These are phyloP conservation scores for Aspergillus brasiliensis DNA, from an alignment of 2,329 filamentous ascomycete genomes.

Conservation along the genomic window DNA sequence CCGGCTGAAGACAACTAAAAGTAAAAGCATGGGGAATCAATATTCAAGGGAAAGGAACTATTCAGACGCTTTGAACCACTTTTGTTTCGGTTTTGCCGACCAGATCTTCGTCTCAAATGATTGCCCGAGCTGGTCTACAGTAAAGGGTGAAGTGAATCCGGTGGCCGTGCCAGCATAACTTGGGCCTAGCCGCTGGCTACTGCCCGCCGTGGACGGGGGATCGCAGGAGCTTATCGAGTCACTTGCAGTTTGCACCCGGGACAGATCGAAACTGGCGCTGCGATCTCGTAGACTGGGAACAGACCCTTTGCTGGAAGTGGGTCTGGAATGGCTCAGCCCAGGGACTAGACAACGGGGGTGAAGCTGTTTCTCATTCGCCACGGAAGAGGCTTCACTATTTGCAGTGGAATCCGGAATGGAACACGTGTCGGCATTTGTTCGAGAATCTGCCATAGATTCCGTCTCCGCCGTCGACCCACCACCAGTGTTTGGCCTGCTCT, in stretches of 20 bases:
- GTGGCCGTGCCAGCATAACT: not conserved
- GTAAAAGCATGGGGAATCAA: not conserved
- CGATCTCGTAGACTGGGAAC: not conserved
- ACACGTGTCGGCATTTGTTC: not conserved
- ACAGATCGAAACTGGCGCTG: conserved; percentile 2
- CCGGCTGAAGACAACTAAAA: not conserved
- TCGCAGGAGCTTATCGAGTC: conserved; percentile 3
- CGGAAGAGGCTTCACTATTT: not conserved
- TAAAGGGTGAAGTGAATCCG: conserved; percentile 8
- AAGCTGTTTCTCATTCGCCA: not conserved
- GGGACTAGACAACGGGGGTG: not conserved
- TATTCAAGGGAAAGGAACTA: not conserved
- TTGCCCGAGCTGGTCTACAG: conserved; percentile 3
- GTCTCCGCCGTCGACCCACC: not conserved
- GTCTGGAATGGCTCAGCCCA: not conserved
- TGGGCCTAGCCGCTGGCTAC: not conserved
- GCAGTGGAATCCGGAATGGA: not conserved
- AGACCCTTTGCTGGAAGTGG: not conserved
- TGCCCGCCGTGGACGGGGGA: conserved; percentile 5
- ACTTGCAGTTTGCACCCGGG: not conserved
- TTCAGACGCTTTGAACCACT: not conserved
- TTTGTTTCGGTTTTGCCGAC: conserved; percentile 3
- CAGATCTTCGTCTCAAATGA: conserved; percentile 18
- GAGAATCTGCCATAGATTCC: not conserved
- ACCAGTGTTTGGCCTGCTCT: not conserved